A percentile compares a stretch with the other conserved stretches of the same genome.
phyloP scores from a whole-genome alignment of 1,139 yeast species.

The Magnusiomyces tetraspermus region DNA sequence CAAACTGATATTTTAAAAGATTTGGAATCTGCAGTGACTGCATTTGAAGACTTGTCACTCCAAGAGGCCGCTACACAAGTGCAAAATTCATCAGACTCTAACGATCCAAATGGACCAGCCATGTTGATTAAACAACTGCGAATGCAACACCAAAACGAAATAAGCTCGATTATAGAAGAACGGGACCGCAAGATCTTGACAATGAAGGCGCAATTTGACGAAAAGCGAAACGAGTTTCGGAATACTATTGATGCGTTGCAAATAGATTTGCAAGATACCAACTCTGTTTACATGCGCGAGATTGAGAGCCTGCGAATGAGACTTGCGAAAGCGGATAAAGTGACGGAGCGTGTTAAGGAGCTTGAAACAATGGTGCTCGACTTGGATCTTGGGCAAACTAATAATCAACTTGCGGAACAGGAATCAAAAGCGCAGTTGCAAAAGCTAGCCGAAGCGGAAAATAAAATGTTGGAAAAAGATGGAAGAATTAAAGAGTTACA shows the following conservation, averaged over 20 bases:
- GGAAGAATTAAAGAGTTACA: constrained; percentile 24
- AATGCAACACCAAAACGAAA: constrained; percentile 6
- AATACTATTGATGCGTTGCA: constrained; percentile 27
- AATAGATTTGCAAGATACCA: constrained; percentile 26
- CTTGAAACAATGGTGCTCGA: constrained; percentile 21
- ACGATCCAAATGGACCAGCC: background rate
- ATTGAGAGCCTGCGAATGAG: constrained; percentile 22
- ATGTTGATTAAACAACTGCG: constrained; percentile 7
- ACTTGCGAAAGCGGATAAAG: constrained; percentile 20
- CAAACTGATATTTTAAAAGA: constrained; percentile 26
- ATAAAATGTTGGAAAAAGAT: constrained; percentile 27
- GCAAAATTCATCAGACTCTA: background rate
- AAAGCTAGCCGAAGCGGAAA: constrained; percentile 29
- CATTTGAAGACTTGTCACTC: constrained; percentile 15
- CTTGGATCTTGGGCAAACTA: constrained; percentile 21
- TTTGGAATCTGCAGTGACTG: constrained; percentile 27
- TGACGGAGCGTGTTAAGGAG: constrained; percentile 19
- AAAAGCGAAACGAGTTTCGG: constrained; percentile 30
- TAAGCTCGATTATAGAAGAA: constrained; percentile 17
- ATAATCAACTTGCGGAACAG: constrained; percentile 20
- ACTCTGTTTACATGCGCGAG: constrained; percentile 23
- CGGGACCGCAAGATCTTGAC: constrained; percentile 24
- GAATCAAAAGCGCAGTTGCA: constrained; percentile 23
- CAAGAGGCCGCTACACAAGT: constrained; percentile 9
- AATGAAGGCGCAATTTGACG: constrained; percentile 25